Evolutionary conservation across 345 rosid species (phyloP).

Genomic region (Ricinus communis): DNA sequence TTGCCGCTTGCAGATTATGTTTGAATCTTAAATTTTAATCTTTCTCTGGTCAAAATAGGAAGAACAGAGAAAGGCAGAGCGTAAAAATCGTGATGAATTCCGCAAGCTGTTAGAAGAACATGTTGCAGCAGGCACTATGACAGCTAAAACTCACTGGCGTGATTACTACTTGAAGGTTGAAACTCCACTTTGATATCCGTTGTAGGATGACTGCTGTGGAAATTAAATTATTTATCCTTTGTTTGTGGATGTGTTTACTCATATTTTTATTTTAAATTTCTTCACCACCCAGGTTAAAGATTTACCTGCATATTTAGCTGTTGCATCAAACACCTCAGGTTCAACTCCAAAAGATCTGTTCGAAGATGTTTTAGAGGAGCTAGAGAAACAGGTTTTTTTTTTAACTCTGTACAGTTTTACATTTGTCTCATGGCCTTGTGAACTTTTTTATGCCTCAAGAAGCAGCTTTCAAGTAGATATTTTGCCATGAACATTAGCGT

Average conservation of each 20-base stretch:
- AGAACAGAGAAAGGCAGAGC: constrained; percentile 79
- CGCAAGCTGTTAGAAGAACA: constrained; percentile 85
- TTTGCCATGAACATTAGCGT: not conserved
- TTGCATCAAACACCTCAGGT: constrained; percentile 78
- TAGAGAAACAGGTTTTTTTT: constrained; percentile 60
- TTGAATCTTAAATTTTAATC: not conserved
- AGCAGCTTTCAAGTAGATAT: too few relatives aligned
- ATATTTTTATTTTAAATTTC: constrained; percentile 2
- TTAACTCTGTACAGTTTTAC: not conserved
- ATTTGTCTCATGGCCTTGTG: not conserved
- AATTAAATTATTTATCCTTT: constrained; percentile 2
- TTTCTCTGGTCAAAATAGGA: constrained; percentile 48
- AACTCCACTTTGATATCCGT: constrained; percentile 8
- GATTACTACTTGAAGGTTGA: constrained; percentile 72
- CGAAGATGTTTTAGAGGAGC: constrained; percentile 85
- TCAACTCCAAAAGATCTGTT: constrained; percentile 89
- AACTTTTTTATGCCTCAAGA: too few relatives aligned
- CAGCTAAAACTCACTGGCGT: constrained; percentile 84
- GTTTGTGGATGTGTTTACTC: constrained; percentile 11
- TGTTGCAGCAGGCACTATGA: constrained; percentile 62
- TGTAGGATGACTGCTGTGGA: constrained; percentile 11
- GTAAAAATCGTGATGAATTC: constrained; percentile 96
- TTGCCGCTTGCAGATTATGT: not conserved
- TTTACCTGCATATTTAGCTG: constrained; percentile 63
- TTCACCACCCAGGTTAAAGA: constrained; percentile 63